These are phyloP conservation scores for Kwoniella newhampshirensis DNA, from an alignment of 768 basidiomycete species.

Conservation along the genomic window DNA sequence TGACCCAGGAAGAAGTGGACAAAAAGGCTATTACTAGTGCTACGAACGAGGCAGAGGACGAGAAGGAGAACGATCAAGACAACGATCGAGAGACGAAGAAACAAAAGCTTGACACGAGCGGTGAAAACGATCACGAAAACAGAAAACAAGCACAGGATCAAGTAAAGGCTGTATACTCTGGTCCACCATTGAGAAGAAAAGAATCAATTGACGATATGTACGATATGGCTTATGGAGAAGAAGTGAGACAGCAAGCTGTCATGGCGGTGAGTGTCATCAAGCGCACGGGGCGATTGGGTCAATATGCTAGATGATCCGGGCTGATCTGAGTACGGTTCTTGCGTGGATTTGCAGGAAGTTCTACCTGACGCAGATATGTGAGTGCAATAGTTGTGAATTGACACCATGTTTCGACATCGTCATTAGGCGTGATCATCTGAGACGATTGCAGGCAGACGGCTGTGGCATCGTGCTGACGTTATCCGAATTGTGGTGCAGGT, in stretches of 20 bases:
- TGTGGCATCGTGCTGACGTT: no score
- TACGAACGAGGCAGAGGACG: no score
- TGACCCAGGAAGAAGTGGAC: no score
- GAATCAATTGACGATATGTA: constrained; percentile 23
- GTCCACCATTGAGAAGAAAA: not conserved
- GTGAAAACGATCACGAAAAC: no score
- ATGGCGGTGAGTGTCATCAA: constrained; percentile 48
- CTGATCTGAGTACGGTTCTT: not conserved
- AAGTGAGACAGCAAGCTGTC: constrained; percentile 45
- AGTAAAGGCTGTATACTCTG: not conserved
- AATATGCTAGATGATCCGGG: no score
- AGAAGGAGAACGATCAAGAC: no score
- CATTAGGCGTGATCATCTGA: no score
- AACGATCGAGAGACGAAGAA: constrained; percentile 4
- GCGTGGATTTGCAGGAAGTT: constrained; percentile 39
- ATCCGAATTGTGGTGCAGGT: constrained; percentile 24
- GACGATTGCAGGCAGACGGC: no score
- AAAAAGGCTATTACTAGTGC: no score
- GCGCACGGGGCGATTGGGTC: no score
- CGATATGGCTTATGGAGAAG: constrained; percentile 45
- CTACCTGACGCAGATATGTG: constrained; percentile 51
- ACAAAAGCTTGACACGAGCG: constrained; percentile 2
- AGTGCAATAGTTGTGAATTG: constrained; percentile 49
- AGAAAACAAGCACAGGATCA: not conserved
- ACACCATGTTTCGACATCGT: constrained; percentile 47